Base-by-base conservation (phyloP, 352 stramenopile species). In the Pythium dissimile region DNA sequence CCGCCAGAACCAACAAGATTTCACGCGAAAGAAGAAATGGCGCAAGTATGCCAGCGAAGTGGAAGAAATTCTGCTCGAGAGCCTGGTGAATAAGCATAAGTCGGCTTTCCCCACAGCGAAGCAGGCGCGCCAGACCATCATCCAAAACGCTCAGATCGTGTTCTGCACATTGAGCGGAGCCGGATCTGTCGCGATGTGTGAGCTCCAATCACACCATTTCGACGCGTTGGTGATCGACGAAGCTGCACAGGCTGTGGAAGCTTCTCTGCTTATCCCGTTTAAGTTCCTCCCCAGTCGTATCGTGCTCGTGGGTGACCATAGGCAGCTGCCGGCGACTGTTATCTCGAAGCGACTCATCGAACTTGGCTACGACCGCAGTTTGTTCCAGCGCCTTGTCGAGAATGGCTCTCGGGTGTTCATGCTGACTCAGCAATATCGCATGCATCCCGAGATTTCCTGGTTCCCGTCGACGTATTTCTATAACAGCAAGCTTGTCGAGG, bases 161-260 rank as follows among this genome's bases (percentile, higher is more conserved):
- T 94, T 94, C 24, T 94, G 84, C 57, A 94, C 84, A 13, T 71
- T 94, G n/a, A 92, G 80, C 51, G 84, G 84, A 12, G 81, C 84
- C 5, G 84, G 84, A 4, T 94, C 81, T 0, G 71, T 85, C 11
- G 73, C 74, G 3, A 89, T 94, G 58, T 96, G 86, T 58, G 82
- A 96, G 28, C 75, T 98, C 11, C 83, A 97, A 23, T 65, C 73
- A 20, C 73, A 95, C 24, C 72, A 94, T 28, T 99, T 99, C 64
- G 97, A 99, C 68, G 77, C 98, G 6, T 76, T 98, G 4, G 81
- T 99, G 32, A 97, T 99, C 49, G 97, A 99, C 66, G 97, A 99
- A 69, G 97, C 96, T 5, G 97, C 96, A 2, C 96, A 99, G 72
- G 95, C 94, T 2, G 77, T 99, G 23, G 97, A 99, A 67, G 91